Percentiles rank a stretch among this genome's conserved stretches.
Conservation (phyloP, 495 filamentous ascomycete genomes). For the Baudoinia panamericana region DNA sequence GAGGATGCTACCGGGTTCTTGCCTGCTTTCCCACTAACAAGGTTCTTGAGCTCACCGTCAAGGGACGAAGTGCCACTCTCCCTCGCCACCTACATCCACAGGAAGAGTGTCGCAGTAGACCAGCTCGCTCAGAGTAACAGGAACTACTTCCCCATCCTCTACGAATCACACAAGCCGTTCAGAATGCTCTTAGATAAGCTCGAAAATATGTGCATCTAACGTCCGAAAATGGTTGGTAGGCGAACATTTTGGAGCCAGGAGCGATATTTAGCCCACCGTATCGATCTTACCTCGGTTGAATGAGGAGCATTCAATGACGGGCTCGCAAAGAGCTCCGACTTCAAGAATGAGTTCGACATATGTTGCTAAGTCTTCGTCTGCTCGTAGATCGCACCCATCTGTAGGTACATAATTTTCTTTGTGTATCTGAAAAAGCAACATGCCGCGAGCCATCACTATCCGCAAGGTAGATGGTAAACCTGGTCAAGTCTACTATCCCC, state of each 20-base stretch:
- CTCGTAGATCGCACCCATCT: no score
- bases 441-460: conserved; percentile 45
- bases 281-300: no score
- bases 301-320: no score
- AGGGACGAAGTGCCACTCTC: conserved; percentile 39
- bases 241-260: no score
- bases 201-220: no score
- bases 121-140: conserved; percentile 9
- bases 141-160: background rate
- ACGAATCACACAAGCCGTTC: background rate
- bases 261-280: no score
- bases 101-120: conserved; percentile 35
- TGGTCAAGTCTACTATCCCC: conserved; percentile 73
- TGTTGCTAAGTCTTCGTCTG: no score
- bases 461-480: conserved; percentile 59
- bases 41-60: conserved; percentile 33
- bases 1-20: conserved; percentile 41
- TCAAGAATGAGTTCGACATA: no score
- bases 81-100: conserved; percentile 34
- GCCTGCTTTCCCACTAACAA: conserved; percentile 31
- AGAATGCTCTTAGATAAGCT: background rate
- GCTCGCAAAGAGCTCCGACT: no score
- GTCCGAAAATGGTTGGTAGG: no score
- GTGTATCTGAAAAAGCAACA: no score
- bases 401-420: no score